Evolutionary conservation across 441 rosid genomes (phyloP).

Genomic region (Populus hybrid): DNA sequence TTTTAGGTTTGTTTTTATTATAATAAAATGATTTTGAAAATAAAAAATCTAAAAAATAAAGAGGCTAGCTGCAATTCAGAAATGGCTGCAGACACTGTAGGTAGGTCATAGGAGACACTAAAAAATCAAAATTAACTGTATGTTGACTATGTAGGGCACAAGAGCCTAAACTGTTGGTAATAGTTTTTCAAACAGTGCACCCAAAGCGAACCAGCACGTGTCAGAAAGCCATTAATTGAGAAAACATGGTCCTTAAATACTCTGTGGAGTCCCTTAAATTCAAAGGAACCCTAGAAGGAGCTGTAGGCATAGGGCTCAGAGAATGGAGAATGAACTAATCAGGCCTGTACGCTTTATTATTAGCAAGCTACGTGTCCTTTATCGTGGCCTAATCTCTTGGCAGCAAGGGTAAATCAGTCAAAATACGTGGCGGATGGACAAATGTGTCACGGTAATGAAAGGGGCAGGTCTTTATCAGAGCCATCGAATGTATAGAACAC

Average conservation of each 20-base stretch:
- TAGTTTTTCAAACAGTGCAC: background rate
- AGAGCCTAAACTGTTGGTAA: background rate
- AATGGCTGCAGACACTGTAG: background rate
- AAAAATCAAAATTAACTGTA: no score
- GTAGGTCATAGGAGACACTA: no score
- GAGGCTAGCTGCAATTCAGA: background rate
- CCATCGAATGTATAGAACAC: constrained; percentile 55
- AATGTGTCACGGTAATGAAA: constrained; percentile 25
- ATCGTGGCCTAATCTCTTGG: background rate
- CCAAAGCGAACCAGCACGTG: background rate
- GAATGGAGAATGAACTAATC: constrained; percentile 1
- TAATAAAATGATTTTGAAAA: no score
- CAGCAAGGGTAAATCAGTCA: constrained; percentile 17
- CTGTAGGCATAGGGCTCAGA: constrained; percentile 1
- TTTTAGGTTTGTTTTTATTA: no score
- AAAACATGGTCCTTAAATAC: background rate
- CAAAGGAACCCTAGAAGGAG: constrained; percentile 7
- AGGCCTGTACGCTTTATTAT: background rate
- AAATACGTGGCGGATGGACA: constrained; percentile 9
- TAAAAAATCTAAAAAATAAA: no score
- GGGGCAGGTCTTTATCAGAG: constrained; percentile 40
- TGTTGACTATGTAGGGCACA: background rate
- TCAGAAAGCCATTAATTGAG: constrained; percentile 16
- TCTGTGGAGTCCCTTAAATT: constrained; percentile 13
- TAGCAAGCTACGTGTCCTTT: background rate